Evolutionary conservation across 2,329 filamentous ascomycete genomes (phyloP).

Genomic region (Daldinia eschscholtzii): DNA sequence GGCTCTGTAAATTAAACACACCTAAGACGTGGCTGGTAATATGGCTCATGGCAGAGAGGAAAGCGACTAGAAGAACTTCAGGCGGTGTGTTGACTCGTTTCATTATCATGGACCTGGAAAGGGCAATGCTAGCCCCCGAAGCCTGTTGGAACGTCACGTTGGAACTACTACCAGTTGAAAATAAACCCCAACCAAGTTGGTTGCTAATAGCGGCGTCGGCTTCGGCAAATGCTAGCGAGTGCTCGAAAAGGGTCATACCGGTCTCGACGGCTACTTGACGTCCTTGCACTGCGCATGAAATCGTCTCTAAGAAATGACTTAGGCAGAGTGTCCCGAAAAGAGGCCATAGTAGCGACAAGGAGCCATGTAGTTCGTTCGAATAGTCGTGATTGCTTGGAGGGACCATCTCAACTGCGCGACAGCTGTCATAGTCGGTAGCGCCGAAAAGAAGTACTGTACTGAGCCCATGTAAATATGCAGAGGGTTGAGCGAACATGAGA

Average conservation of each 20-base stretch:
- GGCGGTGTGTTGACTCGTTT: conserved; percentile 87
- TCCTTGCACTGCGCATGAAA: conserved; percentile 90
- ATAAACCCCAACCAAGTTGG: conserved; percentile 78
- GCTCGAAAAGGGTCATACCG: conserved; percentile 96
- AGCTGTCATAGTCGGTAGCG: conserved; percentile 80
- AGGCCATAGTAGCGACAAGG: conserved; percentile 81
- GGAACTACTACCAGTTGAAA: conserved; percentile 61
- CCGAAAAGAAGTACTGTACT: conserved; percentile 80
- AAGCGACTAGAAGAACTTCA: conserved; percentile 86
- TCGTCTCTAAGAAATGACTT: conserved; percentile 89
- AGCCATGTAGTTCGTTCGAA: conserved; percentile 74
- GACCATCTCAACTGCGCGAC: conserved; percentile 79
- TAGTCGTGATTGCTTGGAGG: conserved; percentile 65
- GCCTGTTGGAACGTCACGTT: conserved; percentile 60
- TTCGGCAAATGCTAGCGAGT: conserved; percentile 95
- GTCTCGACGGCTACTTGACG: conserved; percentile 84
- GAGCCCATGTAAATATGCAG: conserved; percentile 77
- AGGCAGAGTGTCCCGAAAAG: conserved; percentile 77
- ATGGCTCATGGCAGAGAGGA: conserved; percentile 91
- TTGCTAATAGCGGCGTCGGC: conserved; percentile 89
- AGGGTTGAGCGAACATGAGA: conserved; percentile 77
- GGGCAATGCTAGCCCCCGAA: conserved; percentile 59
- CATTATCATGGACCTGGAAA: conserved; percentile 76
- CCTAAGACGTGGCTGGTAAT: conserved; percentile 86
- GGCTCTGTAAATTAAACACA: conserved; percentile 82